phyloP scores from a whole-genome alignment of 768 basidiomycete genomes.

The Pleurotus djamor region DNA sequence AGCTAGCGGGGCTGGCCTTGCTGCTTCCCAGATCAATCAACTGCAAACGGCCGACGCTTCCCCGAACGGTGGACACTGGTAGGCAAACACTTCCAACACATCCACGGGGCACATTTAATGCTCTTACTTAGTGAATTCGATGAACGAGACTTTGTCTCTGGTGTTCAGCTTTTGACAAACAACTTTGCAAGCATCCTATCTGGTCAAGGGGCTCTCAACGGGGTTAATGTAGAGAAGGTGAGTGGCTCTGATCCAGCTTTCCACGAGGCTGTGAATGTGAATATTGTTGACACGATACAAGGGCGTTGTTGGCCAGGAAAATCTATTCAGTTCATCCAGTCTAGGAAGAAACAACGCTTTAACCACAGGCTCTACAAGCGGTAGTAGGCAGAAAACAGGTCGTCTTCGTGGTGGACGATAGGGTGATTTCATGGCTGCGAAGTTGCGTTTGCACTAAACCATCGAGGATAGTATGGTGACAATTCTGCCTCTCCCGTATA shows the following conservation, averaged over 20 bases:
- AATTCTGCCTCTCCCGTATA: no score
- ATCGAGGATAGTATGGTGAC: no score
- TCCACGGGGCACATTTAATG: background rate
- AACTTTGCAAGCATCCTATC: conserved; percentile 17
- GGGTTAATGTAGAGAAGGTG: conserved; percentile 18
- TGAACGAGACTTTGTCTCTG: conserved; percentile 20
- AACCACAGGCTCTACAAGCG: no score
- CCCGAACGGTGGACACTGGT: conserved; percentile 22
- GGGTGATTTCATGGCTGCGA: no score
- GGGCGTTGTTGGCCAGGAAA: no score
- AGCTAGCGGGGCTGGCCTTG: conserved; percentile 13
- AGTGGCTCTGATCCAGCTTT: background rate
- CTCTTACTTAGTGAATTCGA: conserved; percentile 20
- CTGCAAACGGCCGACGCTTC: conserved; percentile 22
- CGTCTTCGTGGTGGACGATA: no score
- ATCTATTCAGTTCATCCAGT: no score
- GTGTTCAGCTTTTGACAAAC: conserved; percentile 21
- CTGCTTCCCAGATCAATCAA: conserved; percentile 12
- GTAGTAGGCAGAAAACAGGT: no score
- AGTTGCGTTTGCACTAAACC: no score
- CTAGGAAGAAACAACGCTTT: no score
- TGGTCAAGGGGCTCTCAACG: conserved; percentile 14
- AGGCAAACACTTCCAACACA: background rate
- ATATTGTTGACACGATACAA: no score
- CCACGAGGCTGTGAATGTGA: no score